A percentile compares a stretch with the other conserved stretches of the same genome.
These are phyloP conservation scores for Colletotrichum lentis DNA, from an alignment of 2,329 filamentous ascomycete genomes.

Conservation along the genomic window DNA sequence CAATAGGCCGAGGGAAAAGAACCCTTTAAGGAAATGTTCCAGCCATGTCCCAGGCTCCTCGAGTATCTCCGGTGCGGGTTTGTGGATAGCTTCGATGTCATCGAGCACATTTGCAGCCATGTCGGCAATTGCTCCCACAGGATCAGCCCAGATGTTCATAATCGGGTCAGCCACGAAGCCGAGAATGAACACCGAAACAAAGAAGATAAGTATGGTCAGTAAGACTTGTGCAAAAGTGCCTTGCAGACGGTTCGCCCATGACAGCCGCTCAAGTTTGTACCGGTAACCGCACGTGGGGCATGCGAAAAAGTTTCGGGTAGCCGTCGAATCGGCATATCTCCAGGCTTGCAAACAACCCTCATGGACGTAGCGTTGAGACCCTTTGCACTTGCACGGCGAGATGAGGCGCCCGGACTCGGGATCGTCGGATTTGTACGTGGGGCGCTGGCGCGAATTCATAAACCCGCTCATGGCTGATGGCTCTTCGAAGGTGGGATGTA, in stretches of 20 bases:
- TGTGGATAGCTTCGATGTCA: conserved; percentile 49
- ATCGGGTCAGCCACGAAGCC: conserved; percentile 95
- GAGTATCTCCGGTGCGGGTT: conserved; percentile 48
- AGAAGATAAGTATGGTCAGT: conserved; percentile 76
- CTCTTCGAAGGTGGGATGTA: conserved; percentile 57
- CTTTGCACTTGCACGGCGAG: conserved; percentile 92
- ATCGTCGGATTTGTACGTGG: conserved; percentile 76
- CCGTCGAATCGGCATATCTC: conserved; percentile 75
- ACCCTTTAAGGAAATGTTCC: conserved; percentile 86
- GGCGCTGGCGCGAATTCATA: conserved; percentile 43
- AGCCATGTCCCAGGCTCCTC: conserved; percentile 71
- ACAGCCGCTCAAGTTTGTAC: conserved; percentile 80
- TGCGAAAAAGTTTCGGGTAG: conserved; percentile 78
- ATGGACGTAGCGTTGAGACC: conserved; percentile 92
- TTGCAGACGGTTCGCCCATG: conserved; percentile 75
- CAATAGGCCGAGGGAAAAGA: conserved; percentile 87
- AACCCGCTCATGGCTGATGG: conserved; percentile 39
- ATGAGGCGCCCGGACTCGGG: conserved; percentile 79
- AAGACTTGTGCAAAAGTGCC: conserved; percentile 72
- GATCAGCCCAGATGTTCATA: conserved; percentile 86
- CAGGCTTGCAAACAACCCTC: conserved; percentile 87
- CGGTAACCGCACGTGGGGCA: conserved; percentile 88
- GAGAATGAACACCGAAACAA: conserved; percentile 78
- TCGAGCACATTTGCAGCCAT: conserved; percentile 57
- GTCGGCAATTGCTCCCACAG: conserved; percentile 67